phyloP scores from a whole-genome alignment of 495 filamentous ascomycete species.

The Penicillium angulare region DNA sequence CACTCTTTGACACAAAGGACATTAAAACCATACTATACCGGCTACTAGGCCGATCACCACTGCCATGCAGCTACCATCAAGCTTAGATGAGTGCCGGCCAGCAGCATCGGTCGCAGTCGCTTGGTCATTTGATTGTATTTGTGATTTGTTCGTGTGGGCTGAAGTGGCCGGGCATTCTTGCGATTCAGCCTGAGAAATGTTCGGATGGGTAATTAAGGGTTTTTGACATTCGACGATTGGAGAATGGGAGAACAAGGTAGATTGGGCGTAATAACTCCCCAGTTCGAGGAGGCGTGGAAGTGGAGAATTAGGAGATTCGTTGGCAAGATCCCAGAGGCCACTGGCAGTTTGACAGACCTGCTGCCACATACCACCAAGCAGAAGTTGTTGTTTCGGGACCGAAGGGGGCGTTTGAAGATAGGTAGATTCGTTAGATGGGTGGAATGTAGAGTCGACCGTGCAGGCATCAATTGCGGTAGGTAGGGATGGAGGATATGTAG shows the following conservation, averaged over 20 bases:
- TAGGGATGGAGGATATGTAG: slow-evolving; percentile 12
- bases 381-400: slow-evolving; percentile 2
- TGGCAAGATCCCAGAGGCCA: slow-evolving; percentile 9
- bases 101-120: slow-evolving; percentile 29
- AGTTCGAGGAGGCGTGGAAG: neutral
- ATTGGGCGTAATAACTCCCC: slow-evolving; percentile 6
- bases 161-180: neutral
- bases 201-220: neutral
- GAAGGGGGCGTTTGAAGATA: neutral
- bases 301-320: neutral
- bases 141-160: slow-evolving; percentile 5
- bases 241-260: neutral
- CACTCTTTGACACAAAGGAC: too few species aligned
- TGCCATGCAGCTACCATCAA: slow-evolving; percentile 44
- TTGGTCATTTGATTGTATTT: slow-evolving; percentile 16
- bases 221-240: neutral
- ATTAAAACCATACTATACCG: slow-evolving; percentile 46
- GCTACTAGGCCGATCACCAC: slow-evolving; percentile 41
- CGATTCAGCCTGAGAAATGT: neutral
- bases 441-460: neutral
- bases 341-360: slow-evolving; percentile 30
- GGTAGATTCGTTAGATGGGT: slow-evolving; percentile 7
- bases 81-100: slow-evolving; percentile 26
- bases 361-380: slow-evolving; percentile 28
- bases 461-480: slow-evolving; percentile 14